Percentiles rank a stretch among this genome's conserved stretches.
These are phyloP conservation scores for Neurospora pannonica DNA, from an alignment of 495 filamentous ascomycete genomes.

Conservation along the genomic window DNA sequence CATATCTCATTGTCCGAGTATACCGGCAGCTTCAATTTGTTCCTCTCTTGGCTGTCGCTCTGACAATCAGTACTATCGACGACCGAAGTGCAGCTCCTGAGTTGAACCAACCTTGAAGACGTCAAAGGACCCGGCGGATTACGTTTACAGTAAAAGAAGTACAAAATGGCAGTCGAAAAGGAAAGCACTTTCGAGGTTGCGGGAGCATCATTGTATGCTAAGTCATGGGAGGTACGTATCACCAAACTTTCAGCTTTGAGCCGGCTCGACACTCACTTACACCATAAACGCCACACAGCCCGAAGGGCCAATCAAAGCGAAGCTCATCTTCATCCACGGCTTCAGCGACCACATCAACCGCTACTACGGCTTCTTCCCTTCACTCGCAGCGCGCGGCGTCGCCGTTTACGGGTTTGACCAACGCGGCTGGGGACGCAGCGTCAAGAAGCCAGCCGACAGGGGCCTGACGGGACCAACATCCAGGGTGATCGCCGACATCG, in stretches of 20 bases:
- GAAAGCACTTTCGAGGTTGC: constrained; percentile 49
- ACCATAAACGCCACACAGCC: constrained; percentile 30
- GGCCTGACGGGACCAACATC: constrained; percentile 64
- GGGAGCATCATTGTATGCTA: constrained; percentile 61
- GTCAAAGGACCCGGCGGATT: not conserved
- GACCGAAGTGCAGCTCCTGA: not conserved
- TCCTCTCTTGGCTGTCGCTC: not conserved
- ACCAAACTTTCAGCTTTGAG: not conserved
- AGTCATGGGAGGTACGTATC: constrained; percentile 69
- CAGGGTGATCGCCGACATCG: constrained; percentile 67
- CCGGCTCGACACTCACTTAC: not conserved
- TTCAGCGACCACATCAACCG: constrained; percentile 79
- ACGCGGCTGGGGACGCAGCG: constrained; percentile 54
- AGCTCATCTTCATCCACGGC: constrained; percentile 72
- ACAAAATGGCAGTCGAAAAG: constrained; percentile 34
- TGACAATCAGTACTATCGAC: not conserved
- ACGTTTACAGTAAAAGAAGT: not conserved
- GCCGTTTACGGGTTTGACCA: constrained; percentile 71
- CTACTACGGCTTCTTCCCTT: constrained; percentile 59
- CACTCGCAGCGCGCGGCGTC: constrained; percentile 61
- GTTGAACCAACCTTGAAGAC: not conserved
- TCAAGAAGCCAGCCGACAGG: constrained; percentile 36
- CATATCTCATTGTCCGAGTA: not conserved
- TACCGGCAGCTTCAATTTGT: not conserved
- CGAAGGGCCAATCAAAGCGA: constrained; percentile 45